These are phyloP conservation scores for Suillus sp. DNA, from an alignment of 768 basidiomycete genomes.

Conservation along the genomic window DNA sequence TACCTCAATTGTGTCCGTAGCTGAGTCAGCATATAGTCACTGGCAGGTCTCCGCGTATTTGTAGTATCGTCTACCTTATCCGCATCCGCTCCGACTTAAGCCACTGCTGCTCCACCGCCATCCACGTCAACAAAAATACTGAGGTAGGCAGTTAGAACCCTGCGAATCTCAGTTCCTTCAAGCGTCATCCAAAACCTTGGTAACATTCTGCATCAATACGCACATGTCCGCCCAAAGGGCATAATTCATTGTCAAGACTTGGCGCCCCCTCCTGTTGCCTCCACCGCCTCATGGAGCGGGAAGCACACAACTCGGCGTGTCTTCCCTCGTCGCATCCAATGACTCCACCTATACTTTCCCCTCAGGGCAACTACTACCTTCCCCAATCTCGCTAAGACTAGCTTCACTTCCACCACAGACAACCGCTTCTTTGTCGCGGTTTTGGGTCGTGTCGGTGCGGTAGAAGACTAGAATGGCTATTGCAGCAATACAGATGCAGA, in stretches of 20 bases:
- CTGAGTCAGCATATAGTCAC: too few species aligned
- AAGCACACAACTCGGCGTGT: not conserved
- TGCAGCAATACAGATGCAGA: constrained; percentile 28
- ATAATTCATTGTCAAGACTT: not conserved
- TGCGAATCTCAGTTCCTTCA: not conserved
- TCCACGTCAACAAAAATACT: not conserved
- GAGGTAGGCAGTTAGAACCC: not conserved
- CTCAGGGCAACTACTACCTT: not conserved
- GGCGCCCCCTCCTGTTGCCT: not conserved
- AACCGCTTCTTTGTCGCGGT: too few species aligned
- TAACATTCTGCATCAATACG: not conserved
- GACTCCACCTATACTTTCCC: not conserved
- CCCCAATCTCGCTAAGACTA: too few species aligned
- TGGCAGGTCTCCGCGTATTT: too few species aligned
- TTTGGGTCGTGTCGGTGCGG: not conserved
- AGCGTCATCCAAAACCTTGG: not conserved
- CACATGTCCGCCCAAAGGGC: not conserved
- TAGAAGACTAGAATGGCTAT: constrained; percentile 6
- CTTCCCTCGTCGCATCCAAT: not conserved
- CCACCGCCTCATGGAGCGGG: not conserved
- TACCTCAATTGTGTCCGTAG: too few species aligned
- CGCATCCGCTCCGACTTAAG: too few species aligned
- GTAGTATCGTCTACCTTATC: too few species aligned
- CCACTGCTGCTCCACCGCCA: not conserved
- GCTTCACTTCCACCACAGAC: not conserved